phyloP scores from a whole-genome alignment of 2,329 filamentous ascomycete species.

The Fusarium newnesense region DNA sequence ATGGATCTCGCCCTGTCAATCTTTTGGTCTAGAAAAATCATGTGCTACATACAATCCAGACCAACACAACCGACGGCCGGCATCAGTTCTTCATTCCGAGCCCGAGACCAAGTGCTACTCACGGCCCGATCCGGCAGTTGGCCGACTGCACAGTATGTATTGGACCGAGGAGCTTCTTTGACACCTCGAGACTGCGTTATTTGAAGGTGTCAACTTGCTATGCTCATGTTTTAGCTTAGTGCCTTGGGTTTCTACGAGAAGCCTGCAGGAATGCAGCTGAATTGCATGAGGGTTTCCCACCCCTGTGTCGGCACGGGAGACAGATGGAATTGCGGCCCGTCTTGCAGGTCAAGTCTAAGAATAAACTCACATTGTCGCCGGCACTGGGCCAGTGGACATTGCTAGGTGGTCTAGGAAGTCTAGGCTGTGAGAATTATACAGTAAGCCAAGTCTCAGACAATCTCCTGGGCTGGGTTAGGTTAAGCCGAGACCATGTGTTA shows the following conservation, averaged over 20 bases:
- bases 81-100: constrained; percentile 17
- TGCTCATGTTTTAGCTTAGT: neutral
- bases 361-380: constrained; percentile 21
- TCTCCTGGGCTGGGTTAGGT: neutral
- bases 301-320: neutral
- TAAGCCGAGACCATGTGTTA: neutral
- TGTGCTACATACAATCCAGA: neutral
- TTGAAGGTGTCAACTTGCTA: neutral
- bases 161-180: neutral
- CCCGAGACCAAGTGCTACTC: neutral
- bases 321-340: constrained; percentile 31
- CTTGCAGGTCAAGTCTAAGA: constrained; percentile 23
- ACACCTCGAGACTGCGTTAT: neutral
- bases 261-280: neutral
- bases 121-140: constrained; percentile 24
- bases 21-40: neutral
- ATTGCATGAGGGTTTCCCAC: neutral
- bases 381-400: constrained; percentile 9
- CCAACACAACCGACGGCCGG: neutral
- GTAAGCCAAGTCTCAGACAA: constrained; percentile 11
- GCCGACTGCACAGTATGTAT: neutral
- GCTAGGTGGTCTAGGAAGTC: neutral
- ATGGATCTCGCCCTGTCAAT: constrained; percentile 1
- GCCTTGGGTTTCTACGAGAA: neutral
- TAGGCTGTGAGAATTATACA: neutral